A percentile compares a stretch with the other conserved stretches of the same genome.
These are phyloP conservation scores for Diplogelasinospora grovesii DNA, from an alignment of 495 filamentous ascomycete genomes.

Conservation along the genomic window DNA sequence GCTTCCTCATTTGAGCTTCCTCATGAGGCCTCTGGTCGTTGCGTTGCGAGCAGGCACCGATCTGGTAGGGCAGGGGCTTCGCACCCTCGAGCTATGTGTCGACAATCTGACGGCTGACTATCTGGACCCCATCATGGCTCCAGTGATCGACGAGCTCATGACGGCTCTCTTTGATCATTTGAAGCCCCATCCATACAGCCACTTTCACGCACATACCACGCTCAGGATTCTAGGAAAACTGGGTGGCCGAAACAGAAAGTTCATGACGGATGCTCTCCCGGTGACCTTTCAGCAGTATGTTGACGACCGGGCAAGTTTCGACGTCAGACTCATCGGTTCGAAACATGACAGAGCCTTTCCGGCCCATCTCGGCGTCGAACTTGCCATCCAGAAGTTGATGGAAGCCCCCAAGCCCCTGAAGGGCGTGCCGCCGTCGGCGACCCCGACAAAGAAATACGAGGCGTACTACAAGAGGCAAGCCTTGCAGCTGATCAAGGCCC, in stretches of 20 bases:
- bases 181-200: conserved; percentile 84
- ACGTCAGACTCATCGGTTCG: conserved; percentile 81
- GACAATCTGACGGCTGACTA: conserved; percentile 98
- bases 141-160: conserved; percentile 97
- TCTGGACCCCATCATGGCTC: conserved; percentile 97
- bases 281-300: conserved; percentile 76
- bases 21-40: conserved; percentile 96
- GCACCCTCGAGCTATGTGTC: conserved; percentile 93
- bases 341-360: conserved; percentile 84
- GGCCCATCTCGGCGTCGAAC: conserved; percentile 73
- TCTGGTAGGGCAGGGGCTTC: conserved; percentile 85
- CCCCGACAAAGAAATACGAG: conserved; percentile 58
- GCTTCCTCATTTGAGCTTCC: conserved; percentile 89
- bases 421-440: conserved; percentile 12
- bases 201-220: conserved; percentile 94
- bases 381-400: conserved; percentile 78
- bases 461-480: conserved; percentile 89
- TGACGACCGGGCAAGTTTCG: conserved; percentile 79
- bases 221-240: conserved; percentile 98
- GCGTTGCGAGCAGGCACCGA: conserved; percentile 87
- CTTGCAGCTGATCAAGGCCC: conserved; percentile 73
- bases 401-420: conserved; percentile 60
- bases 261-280: conserved; percentile 78
- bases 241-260: conserved; percentile 89
- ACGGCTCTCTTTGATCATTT: conserved; percentile 92